A percentile compares a stretch with the other conserved stretches of the same genome.
Evolutionary conservation across 225 moss, liverwort and hornwort species (phyloP).

Genomic region (Sphagnum tenellum): DNA sequence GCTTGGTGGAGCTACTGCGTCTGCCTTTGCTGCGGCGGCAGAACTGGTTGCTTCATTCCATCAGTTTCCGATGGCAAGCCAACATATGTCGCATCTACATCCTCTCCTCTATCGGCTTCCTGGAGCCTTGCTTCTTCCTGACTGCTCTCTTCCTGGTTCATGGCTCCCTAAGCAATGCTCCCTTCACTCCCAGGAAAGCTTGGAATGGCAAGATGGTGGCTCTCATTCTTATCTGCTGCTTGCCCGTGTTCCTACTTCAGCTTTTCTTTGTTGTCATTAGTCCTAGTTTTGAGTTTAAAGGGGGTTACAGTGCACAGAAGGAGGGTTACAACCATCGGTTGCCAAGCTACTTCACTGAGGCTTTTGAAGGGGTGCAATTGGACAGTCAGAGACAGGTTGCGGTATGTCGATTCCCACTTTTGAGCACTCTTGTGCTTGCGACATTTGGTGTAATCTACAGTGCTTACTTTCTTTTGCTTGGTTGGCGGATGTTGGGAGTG

Average conservation of each 20-base stretch:
- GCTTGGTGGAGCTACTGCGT: constrained; percentile 81
- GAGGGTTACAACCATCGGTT: constrained; percentile 74
- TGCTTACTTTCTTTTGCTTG: constrained; percentile 67
- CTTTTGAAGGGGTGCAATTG: constrained; percentile 55
- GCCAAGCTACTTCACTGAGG: constrained; percentile 78
- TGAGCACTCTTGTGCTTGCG: constrained; percentile 80
- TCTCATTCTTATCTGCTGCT: constrained; percentile 69
- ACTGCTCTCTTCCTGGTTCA: constrained; percentile 90
- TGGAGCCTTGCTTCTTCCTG: constrained; percentile 93
- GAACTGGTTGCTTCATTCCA: constrained; percentile 68
- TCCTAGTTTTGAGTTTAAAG: constrained; percentile 53
- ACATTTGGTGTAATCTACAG: constrained; percentile 73
- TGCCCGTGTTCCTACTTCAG: constrained; percentile 81
- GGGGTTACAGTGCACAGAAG: constrained; percentile 44
- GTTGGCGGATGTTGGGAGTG: constrained; percentile 79
- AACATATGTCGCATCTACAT: constrained; percentile 82
- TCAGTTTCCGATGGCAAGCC: constrained; percentile 69
- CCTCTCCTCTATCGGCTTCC: constrained; percentile 69
- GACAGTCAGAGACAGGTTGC: constrained; percentile 36
- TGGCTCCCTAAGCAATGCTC: constrained; percentile 72
- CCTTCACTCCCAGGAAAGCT: constrained; percentile 77
- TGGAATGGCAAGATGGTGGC: constrained; percentile 92
- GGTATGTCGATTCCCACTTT: constrained; percentile 81
- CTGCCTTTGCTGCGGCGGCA: constrained; percentile 78
- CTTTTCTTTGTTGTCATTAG: constrained; percentile 79